phyloP scores from a whole-genome alignment of 768 basidiomycete genomes.

The Rhizopogon vesiculosus region DNA sequence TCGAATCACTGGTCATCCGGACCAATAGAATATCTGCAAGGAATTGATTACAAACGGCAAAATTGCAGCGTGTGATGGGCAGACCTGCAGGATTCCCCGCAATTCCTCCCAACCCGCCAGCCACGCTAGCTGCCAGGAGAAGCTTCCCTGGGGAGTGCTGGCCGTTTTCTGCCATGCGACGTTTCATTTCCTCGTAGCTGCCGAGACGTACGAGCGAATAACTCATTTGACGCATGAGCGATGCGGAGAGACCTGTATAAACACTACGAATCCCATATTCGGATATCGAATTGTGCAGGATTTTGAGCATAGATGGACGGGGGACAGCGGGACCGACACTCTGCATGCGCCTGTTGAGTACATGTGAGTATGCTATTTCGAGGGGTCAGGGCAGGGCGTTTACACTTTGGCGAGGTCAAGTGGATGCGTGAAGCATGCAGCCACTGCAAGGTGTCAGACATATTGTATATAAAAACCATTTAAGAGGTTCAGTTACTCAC shows the following conservation, averaged over 20 bases:
- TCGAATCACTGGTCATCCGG: constrained; percentile 85
- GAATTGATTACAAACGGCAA: neutral
- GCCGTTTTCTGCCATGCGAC: constrained; percentile 43
- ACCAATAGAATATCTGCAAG: constrained; percentile 64
- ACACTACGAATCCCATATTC: constrained; percentile 69
- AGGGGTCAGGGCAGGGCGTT: constrained; percentile 16
- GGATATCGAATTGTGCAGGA: constrained; percentile 59
- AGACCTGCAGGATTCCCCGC: constrained; percentile 83
- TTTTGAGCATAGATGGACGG: constrained; percentile 60
- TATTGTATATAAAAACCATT: constrained; percentile 1
- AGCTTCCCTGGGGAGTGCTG: constrained; percentile 50
- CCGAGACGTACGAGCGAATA: constrained; percentile 86
- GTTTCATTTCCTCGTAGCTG: constrained; percentile 75
- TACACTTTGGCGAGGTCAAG: constrained; percentile 85
- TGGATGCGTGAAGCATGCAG: constrained; percentile 78
- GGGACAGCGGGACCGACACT: constrained; percentile 49
- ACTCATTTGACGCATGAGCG: constrained; percentile 85
- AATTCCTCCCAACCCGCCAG: constrained; percentile 79
- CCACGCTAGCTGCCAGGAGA: constrained; percentile 59
- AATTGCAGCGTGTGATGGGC: neutral
- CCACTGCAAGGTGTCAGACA: constrained; percentile 44
- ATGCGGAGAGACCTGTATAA: constrained; percentile 79
- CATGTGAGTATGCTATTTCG: neutral
- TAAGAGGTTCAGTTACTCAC: constrained; percentile 31
- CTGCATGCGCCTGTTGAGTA: constrained; percentile 67